These are phyloP conservation scores for Entonaema liquescens DNA, from an alignment of 495 filamentous ascomycete species.

Conservation along the genomic window DNA sequence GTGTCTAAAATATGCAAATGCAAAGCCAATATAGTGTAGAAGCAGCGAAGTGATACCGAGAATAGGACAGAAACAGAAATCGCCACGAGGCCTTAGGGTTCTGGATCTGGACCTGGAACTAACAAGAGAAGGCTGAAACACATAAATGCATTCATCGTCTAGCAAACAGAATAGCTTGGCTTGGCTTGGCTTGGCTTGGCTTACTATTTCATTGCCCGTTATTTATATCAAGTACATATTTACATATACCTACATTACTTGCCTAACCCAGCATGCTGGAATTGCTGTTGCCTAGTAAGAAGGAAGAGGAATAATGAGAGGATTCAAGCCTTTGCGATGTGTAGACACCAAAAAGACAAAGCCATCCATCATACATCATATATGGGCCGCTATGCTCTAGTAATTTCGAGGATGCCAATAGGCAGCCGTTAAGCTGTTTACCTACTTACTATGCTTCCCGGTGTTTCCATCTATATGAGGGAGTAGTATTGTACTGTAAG, in stretches of 20 bases:
- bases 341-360: neutral
- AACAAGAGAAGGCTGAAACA: slow-evolving; percentile 1
- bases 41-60: neutral
- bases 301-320: neutral
- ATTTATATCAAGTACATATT: no score
- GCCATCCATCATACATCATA: no score
- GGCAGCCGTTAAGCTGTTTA: no score
- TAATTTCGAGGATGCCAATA: no score
- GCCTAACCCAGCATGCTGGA: neutral
- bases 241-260: neutral
- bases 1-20: neutral
- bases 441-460: no score
- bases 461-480: no score
- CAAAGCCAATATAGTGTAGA: neutral
- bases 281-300: neutral
- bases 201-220: neutral
- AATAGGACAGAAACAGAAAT: neutral
- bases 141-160: neutral
- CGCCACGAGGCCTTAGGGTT: neutral
- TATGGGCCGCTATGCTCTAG: no score
- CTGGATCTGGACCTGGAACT: neutral
- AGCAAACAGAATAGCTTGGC: neutral
- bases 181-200: no score
- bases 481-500: no score
- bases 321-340: neutral